phyloP scores from a whole-genome alignment of 2,329 filamentous ascomycete species.

The Trichoderma oligosporum region DNA sequence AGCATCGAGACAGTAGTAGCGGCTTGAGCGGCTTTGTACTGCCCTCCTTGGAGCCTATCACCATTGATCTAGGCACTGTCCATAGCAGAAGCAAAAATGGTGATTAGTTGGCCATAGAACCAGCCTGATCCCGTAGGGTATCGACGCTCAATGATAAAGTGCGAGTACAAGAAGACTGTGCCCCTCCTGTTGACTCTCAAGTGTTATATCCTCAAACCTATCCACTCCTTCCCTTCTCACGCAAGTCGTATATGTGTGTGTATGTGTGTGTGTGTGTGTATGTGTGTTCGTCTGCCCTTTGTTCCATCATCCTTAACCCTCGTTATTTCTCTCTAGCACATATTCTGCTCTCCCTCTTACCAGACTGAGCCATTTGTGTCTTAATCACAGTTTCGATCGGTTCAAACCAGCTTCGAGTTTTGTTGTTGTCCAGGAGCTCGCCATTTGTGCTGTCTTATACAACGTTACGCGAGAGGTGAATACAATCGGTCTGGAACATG shows the following conservation, averaged over 20 bases:
- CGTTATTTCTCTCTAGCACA: conserved; percentile 24
- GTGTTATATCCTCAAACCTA: conserved; percentile 23
- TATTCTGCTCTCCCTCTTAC: conserved; percentile 25
- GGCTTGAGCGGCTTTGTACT: conserved; percentile 27
- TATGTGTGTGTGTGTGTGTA: too few species aligned
- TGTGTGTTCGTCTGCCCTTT: conserved; percentile 25
- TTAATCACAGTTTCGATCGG: conserved; percentile 3
- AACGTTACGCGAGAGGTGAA: not conserved
- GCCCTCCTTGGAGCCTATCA: conserved; percentile 29
- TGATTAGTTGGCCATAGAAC: conserved; percentile 28
- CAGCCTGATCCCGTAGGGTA: conserved; percentile 25
- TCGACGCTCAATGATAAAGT: conserved; percentile 24
- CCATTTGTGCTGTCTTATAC: conserved; percentile 20
- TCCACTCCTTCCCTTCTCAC: conserved; percentile 22
- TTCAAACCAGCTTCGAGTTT: conserved; percentile 3
- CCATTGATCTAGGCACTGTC: conserved; percentile 31
- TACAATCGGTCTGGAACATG: conserved; percentile 15
- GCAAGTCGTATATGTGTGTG: too few species aligned
- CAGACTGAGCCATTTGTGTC: conserved; percentile 7
- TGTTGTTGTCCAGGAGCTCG: not conserved
- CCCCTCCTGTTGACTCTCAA: conserved; percentile 27
- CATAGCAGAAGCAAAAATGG: conserved; percentile 29
- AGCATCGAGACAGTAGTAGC: conserved; percentile 27
- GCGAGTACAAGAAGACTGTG: conserved; percentile 31
- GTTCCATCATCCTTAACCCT: conserved; percentile 25